These are phyloP conservation scores for Alternaria postmessia DNA, from an alignment of 2,329 filamentous ascomycete genomes.

Conservation along the genomic window DNA sequence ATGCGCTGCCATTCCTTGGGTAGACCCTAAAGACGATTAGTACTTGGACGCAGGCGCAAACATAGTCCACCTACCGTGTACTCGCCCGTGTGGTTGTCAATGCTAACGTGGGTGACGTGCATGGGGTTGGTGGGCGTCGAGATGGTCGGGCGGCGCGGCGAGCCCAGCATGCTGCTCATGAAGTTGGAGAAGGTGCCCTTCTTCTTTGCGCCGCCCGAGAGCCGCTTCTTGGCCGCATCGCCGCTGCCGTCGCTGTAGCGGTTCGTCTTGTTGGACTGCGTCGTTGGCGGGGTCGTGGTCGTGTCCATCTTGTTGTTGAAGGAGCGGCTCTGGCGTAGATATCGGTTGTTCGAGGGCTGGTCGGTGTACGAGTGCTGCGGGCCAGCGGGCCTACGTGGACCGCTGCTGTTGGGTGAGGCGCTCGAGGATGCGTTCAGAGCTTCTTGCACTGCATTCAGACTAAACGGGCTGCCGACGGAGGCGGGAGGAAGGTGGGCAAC, in stretches of 20 bases:
- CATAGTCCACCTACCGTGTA: constrained; percentile 74
- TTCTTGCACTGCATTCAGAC: constrained; percentile 44
- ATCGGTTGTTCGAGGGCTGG: constrained; percentile 18
- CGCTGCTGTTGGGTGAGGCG: constrained; percentile 11
- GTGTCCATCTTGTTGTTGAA: constrained; percentile 57
- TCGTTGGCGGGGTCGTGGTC: constrained; percentile 44
- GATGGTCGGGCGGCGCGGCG: constrained; percentile 89
- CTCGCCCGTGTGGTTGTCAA: constrained; percentile 94
- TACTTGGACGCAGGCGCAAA: constrained; percentile 8
- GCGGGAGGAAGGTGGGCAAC: constrained; percentile 21
- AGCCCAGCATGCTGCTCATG: constrained; percentile 57
- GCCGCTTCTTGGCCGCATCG: constrained; percentile 38
- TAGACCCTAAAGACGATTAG: constrained; percentile 70
- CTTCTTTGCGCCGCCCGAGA: constrained; percentile 50
- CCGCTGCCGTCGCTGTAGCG: constrained; percentile 51
- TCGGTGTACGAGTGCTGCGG: constrained; percentile 40
- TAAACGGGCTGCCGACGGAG: constrained; percentile 50
- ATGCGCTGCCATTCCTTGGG: constrained; percentile 98
- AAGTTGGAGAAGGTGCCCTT: constrained; percentile 53
- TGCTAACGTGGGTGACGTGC: constrained; percentile 96
- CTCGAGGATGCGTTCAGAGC: constrained; percentile 26
- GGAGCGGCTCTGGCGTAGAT: constrained; percentile 49
- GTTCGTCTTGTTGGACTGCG: constrained; percentile 45
- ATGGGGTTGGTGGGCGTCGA: constrained; percentile 98
- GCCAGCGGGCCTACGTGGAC: constrained; percentile 32